Base-by-base conservation (phyloP, 257 asterid species). In the Ilex aquifolium region DNA sequence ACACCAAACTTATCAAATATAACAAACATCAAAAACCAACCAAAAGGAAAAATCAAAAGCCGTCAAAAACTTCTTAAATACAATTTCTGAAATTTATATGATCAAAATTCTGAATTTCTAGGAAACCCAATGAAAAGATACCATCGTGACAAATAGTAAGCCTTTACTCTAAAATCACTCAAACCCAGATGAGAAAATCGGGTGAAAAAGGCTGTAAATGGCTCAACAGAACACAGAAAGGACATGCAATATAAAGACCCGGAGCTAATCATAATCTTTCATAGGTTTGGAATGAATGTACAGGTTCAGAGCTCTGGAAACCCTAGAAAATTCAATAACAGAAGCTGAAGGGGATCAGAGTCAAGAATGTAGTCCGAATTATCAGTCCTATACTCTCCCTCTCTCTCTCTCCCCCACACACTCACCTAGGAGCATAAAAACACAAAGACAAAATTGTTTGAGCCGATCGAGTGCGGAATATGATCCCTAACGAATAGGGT, bases 1-100 rank as follows among this genome's bases (percentile, higher is more conserved):
- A 69, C 75, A 70, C 83, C 81, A 66, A 70, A 68, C 76, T 68
- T 76, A 69, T 66, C 72, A 76, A 75, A 70, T 53, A 69, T 13
- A 81, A 73, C 77, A 77, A 69, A 66, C 57, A 32, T 16, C 13
- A 56, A 60, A 10, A 60, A 48, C 14, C 61, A 0, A n/a, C 57
- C 1, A 53, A 4, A 53, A 53, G 56, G 40, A 60, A 48, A 65
- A 72, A 59, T 62, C 64, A 54, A 36, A 48, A 60, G 12, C 60
- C 4, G 10, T 36, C 31, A 10, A 65, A 52, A 65, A 13, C 49
- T 63, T 57, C 66, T 74, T 78, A 48, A 51, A 30, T 68, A 65
- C 32, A 59, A 59, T 44, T 31, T n/a, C 64, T 46, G 6, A 49
- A 49, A 49, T 49, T 3, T 6, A n/a, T 11, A 49, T 11, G 14